Percentiles rank a stretch among this genome's conserved stretches.
These are phyloP conservation scores for Akanthomyces muscarius DNA, from an alignment of 2,329 filamentous ascomycete genomes.

Conservation along the genomic window DNA sequence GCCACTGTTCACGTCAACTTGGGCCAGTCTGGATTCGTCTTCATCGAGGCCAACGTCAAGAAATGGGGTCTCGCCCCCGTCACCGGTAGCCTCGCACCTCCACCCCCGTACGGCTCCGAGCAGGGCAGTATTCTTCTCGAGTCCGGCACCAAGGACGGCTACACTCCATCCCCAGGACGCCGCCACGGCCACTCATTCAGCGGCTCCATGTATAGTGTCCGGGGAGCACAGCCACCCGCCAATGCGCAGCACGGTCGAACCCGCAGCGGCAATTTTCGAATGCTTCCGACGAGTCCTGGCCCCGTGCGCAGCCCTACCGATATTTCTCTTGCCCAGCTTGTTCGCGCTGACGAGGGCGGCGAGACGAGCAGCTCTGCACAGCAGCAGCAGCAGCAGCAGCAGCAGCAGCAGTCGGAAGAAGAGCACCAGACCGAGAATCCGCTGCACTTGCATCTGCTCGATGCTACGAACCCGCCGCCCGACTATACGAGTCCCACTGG, in stretches of 20 bases:
- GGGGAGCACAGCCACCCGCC: conserved; percentile 38
- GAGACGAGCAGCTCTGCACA: conserved; percentile 55
- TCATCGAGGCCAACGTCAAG: conserved; percentile 99
- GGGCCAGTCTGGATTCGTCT: conserved; percentile 95
- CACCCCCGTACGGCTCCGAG: conserved; percentile 93
- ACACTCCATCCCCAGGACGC: conserved; percentile 41
- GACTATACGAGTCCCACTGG: conserved; percentile 65
- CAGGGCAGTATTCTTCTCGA: conserved; percentile 94
- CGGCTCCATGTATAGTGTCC: conserved; percentile 35
- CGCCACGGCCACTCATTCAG: conserved; percentile 45
- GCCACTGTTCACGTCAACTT: conserved; percentile 95
- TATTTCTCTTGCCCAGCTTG: conserved; percentile 86
- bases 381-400: conserved; percentile 24
- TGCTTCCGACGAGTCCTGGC: conserved; percentile 79
- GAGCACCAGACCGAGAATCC: conserved; percentile 33
- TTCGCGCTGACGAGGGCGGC: conserved; percentile 66
- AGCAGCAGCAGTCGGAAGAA: conserved; percentile 24
- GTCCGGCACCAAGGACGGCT: conserved; percentile 65
- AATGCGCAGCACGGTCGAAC: conserved; percentile 67
- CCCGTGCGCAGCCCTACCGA: conserved; percentile 89
- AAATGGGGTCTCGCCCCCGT: conserved; percentile 98
- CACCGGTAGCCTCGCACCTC: conserved; percentile 90
- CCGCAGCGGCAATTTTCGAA: conserved; percentile 72
- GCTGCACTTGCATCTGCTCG: conserved; percentile 43
- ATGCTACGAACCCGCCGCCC: conserved; percentile 61